These are phyloP conservation scores for Prototheca stagnorum DNA, from an alignment of 163 green algal genomes.

Conservation along the genomic window DNA sequence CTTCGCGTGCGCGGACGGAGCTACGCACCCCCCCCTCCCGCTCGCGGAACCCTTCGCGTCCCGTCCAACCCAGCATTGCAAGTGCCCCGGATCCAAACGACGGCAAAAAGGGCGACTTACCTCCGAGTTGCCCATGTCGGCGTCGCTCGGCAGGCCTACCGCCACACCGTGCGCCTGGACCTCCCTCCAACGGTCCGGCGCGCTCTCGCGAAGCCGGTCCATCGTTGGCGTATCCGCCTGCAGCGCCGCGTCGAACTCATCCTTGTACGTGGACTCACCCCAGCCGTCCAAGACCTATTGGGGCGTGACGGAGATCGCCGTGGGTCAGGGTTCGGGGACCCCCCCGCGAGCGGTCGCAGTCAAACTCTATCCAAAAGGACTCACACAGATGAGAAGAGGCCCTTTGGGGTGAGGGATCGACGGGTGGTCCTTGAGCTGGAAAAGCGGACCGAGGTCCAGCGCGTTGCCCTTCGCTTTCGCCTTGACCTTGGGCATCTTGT, in stretches of 20 bases:
- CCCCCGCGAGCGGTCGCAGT: no score
- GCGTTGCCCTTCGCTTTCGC: no score
- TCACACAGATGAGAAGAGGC: background rate
- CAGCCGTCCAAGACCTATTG: slow-evolving; percentile 9
- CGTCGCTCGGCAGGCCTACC: slow-evolving; percentile 72
- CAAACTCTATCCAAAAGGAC: no score
- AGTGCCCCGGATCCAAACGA: no score
- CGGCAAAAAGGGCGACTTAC: no score
- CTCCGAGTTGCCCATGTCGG: slow-evolving; percentile 57
- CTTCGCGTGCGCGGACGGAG: no score
- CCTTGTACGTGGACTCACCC: slow-evolving; percentile 7
- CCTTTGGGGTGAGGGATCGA: background rate
- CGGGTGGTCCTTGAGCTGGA: background rate
- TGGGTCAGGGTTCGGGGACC: no score
- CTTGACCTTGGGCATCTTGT: no score
- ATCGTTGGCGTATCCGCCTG: slow-evolving; percentile 10
- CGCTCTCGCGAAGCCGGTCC: slow-evolving; percentile 6
- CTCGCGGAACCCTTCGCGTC: no score
- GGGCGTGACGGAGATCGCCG: no score
- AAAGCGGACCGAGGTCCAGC: background rate
- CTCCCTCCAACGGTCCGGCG: slow-evolving; percentile 5
- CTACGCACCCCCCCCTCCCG: no score
- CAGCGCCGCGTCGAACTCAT: slow-evolving; percentile 17
- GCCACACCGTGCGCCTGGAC: slow-evolving; percentile 63
- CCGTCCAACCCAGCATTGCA: no score